Base-by-base conservation (phyloP, 306 rosid species). In the Casuarina cunninghamiana region DNA sequence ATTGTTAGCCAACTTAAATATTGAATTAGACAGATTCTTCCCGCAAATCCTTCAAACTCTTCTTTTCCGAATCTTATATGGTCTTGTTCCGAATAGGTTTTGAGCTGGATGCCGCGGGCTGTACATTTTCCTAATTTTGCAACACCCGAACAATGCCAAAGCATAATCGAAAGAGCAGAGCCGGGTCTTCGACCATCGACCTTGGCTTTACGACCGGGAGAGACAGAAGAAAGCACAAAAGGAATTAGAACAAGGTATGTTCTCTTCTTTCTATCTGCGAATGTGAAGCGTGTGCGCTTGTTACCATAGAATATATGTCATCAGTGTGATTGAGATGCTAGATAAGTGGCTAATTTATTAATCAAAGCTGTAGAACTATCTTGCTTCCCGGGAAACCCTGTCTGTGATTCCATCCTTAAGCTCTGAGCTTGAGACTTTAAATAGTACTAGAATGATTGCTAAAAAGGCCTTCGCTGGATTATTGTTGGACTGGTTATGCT, bases 81-180 rank as follows among this genome's bases (percentile, higher is more conserved):
- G 39, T 21, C 8, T 58, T 58, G 42, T 15, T 41, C 10, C 26
- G 32, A 42, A 66, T 75, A 93, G 99, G 81, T 93, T 75, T 88
- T 95, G 86, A 95, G 97, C 78, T 95, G 99, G 97, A 79, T 54
- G 50, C 99, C 97, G 10, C 93, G 94, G 32, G 91, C 96, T 15
- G 71, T 88, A 2, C 90, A 88, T 84, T 95, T 95, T 85, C 97
- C 99, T 11, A 88, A 91, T 84, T 95, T 95, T 81, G 96, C 97
- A 69, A 91, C 86, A 71, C 82, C 88, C 10, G 91, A 91, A 75
- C 96, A 91, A 84, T 95, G 99, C 71, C 86, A 84, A 72, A 83
- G 74, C 77, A 77, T 95, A 71, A 79, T 93, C 66, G 79, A 81
- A 51, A 46, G 75, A 72, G 97, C 97, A 37, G 85, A 53, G 83